phyloP scores from a whole-genome alignment of 495 filamentous ascomycete species.

The Aspergillus affinis region DNA sequence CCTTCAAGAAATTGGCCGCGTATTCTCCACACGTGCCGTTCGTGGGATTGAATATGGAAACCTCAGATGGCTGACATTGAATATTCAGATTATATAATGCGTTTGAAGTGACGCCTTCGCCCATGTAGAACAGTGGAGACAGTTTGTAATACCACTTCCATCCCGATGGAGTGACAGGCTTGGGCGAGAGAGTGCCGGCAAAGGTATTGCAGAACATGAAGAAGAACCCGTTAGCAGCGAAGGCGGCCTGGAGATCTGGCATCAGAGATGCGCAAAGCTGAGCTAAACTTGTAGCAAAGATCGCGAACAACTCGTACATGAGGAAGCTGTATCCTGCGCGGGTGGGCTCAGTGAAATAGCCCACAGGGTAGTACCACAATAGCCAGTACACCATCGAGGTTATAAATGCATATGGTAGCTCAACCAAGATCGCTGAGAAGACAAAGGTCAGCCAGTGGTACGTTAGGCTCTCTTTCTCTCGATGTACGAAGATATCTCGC shows the following conservation, averaged over 20 bases:
- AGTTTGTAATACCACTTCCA: conserved; percentile 24
- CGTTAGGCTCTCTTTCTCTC: conserved; percentile 37
- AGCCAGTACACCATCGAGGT: conserved; percentile 36
- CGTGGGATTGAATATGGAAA: conserved; percentile 57
- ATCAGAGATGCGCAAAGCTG: conserved; percentile 15
- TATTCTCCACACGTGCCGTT: conserved; percentile 59
- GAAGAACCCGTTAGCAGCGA: conserved; percentile 17
- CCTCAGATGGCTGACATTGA: conserved; percentile 48
- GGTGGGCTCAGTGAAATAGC: conserved; percentile 9
- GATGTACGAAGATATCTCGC: conserved; percentile 34
- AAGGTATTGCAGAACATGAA: conserved; percentile 24
- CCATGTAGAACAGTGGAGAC: conserved; percentile 20
- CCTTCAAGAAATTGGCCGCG: conserved; percentile 43
- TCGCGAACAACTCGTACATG: conserved; percentile 15
- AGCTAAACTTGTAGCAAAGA: conserved; percentile 19
- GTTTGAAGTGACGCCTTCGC: conserved; percentile 59
- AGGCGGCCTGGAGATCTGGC: conserved; percentile 13
- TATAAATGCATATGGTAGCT: conserved; percentile 41
- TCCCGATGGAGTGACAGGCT: conserved; percentile 13
- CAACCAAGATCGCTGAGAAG: conserved; percentile 38
- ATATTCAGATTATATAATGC: conserved; percentile 59
- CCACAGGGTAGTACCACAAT: conserved; percentile 42
- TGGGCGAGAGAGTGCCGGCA: conserved; percentile 14
- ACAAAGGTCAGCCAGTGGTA: conserved; percentile 49
- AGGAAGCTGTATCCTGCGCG: conserved; percentile 20